Evolutionary conservation across 1,139 yeast genomes (phyloP), one percentile per base, ranked within the genome.

Genomic region (Saccharomyces hybrid): DNA sequence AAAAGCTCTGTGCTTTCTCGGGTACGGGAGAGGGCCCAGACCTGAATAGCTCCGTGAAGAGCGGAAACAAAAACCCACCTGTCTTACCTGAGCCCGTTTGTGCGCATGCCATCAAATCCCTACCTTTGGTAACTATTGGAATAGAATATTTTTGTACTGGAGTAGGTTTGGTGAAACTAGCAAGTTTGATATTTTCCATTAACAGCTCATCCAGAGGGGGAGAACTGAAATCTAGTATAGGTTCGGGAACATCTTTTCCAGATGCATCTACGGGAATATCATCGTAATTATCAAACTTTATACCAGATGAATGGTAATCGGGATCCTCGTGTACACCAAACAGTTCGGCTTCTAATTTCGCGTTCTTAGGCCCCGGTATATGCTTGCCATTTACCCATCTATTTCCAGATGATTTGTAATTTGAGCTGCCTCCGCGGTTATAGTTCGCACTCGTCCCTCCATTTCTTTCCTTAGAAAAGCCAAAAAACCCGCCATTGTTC

Each of bases 51-150:
- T 90, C 91, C 47, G 96, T 86, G 64, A 93, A 80, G 56, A 93
- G 96, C 62, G 99, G 99, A 85, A 93, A 93, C 70, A 93, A 78
- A 80, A 93, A 93, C 62, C 98, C 99, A 79, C 98, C 97, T 69
- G 99, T 93, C 79, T 93, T 93, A 81, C 99, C 99, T 55, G 98
- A 90, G 85, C 95, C 98, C 65, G 98, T 91, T 78, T 91, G 98
- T 59, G 98, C 98, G 84, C 98, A 91, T 47, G 98, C 98, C 98
- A 93, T 93, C 76, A 93, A 83, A 75, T 93, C 99, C 77, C 98
- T 85, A 65, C 96, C 95, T 53, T 79, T 84, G 59, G 95, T 89
- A 62, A 93, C 96, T 67, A 93, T 93, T 59, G 99, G 99, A 62
- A 93, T 89, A 48, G 98, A 91, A 79, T 91, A 93, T 76, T 93